Evolutionary conservation across 495 filamentous ascomycete genomes (phyloP).

Genomic region (Tetracladium marchalianum): DNA sequence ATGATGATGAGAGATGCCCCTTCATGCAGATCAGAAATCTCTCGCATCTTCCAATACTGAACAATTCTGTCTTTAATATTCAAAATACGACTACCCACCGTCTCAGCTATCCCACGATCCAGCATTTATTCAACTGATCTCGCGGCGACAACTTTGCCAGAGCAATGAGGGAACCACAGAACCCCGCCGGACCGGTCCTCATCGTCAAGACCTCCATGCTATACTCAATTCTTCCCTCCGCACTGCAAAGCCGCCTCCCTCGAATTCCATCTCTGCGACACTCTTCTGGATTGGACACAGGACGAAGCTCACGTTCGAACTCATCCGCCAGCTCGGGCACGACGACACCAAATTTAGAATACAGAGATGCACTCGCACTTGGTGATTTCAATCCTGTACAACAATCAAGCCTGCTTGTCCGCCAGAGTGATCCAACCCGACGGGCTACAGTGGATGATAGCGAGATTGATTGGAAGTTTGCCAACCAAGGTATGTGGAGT

Average conservation of each 20-base stretch:
- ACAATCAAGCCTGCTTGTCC: constrained; percentile 2
- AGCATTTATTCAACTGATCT: too few species aligned
- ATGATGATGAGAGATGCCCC: too few species aligned
- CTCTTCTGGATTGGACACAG: constrained; percentile 10
- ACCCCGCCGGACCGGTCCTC: too few species aligned
- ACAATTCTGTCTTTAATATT: too few species aligned
- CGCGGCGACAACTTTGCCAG: too few species aligned
- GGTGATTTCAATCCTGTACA: not conserved
- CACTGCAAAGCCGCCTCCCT: constrained; percentile 14
- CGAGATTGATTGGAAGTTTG: constrained; percentile 37
- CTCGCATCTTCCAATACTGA: too few species aligned
- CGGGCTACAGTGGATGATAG: constrained; percentile 14
- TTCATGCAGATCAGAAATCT: too few species aligned
- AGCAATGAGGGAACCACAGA: too few species aligned
- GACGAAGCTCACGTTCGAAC: not conserved
- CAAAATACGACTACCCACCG: too few species aligned
- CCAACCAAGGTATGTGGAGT: constrained; percentile 27
- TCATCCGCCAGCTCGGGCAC: constrained; percentile 4
- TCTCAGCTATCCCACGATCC: too few species aligned
- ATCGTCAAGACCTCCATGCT: constrained; percentile 12
- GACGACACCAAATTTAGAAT: constrained; percentile 7
- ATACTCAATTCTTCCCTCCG: constrained; percentile 16
- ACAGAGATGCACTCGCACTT: constrained; percentile 11
- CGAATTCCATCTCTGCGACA: constrained; percentile 16
- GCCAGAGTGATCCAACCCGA: not conserved